A percentile compares a stretch with the other conserved stretches of the same genome.
phyloP scores from a whole-genome alignment of 2,329 filamentous ascomycete species.

The Cladosporium sp. region DNA sequence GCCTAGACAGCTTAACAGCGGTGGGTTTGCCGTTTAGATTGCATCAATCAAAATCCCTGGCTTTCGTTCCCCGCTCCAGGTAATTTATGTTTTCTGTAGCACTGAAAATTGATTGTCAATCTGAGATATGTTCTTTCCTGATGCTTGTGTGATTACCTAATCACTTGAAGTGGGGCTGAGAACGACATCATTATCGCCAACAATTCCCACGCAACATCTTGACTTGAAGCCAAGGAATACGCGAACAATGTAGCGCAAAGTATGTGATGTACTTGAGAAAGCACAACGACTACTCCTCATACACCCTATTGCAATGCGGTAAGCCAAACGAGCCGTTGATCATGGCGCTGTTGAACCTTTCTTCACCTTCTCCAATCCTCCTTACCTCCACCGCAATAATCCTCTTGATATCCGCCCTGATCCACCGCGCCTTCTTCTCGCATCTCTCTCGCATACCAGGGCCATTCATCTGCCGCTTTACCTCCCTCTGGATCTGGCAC shows the following conservation, averaged over 20 bases:
- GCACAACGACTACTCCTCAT: neutral
- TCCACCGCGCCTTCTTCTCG: slow-evolving; percentile 33
- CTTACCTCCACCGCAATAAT: neutral
- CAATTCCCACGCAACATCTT: neutral
- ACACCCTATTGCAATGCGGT: too few relatives aligned
- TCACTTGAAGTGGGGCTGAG: neutral
- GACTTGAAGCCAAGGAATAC: neutral
- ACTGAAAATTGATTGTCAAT: too few relatives aligned
- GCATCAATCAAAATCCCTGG: too few relatives aligned
- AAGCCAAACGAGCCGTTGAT: neutral
- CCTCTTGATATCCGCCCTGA: slow-evolving; percentile 13
- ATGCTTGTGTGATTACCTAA: too few relatives aligned
- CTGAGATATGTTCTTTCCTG: too few relatives aligned
- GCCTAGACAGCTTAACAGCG: slow-evolving; percentile 68
- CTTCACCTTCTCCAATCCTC: neutral
- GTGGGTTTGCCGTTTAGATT: slow-evolving; percentile 48
- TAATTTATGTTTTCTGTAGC: too few relatives aligned
- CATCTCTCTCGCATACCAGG: slow-evolving; percentile 33
- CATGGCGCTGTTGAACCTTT: neutral
- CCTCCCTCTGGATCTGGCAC: slow-evolving; percentile 25
- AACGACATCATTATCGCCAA: neutral
- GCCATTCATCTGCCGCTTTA: slow-evolving; percentile 26
- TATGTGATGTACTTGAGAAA: neutral
- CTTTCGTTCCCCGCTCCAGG: too few relatives aligned
- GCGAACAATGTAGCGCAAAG: neutral